Percentiles rank a stretch among this genome's conserved stretches.
Evolutionary conservation across 306 rosid genomes (phyloP).

Genomic region (Fragaria vesca): DNA sequence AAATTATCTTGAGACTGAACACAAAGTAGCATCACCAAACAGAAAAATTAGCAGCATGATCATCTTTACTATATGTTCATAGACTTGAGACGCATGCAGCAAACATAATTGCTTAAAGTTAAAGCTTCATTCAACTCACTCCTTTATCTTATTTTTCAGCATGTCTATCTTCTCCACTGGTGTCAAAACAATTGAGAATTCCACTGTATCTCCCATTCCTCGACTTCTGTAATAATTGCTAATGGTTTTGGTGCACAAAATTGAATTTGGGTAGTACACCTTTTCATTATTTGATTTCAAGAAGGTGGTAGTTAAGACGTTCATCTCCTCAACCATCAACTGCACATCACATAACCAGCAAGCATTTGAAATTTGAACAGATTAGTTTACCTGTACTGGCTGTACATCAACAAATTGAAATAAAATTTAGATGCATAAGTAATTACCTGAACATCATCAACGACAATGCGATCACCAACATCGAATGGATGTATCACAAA

Average conservation of each 20-base stretch:
- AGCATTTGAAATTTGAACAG: slow-evolving; percentile 7
- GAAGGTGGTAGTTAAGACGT: slow-evolving; percentile 79
- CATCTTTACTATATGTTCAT: not conserved
- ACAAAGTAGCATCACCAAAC: not conserved
- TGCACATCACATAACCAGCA: slow-evolving; percentile 24
- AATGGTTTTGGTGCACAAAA: slow-evolving; percentile 72
- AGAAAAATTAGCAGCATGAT: no score
- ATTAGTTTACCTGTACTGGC: no score
- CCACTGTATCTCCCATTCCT: slow-evolving; percentile 62
- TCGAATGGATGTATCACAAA: slow-evolving; percentile 95
- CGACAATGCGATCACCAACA: slow-evolving; percentile 81
- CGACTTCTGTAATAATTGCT: slow-evolving; percentile 86
- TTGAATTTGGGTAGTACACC: slow-evolving; percentile 77
- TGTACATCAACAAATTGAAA: not conserved
- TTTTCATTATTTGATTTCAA: slow-evolving; percentile 76
- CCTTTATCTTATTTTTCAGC: slow-evolving; percentile 51
- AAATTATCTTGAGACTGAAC: not conserved
- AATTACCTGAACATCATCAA: slow-evolving; percentile 78
- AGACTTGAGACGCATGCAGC: no score
- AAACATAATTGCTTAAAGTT: not conserved
- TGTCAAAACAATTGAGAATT: slow-evolving; percentile 71
- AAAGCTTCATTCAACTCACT: slow-evolving; percentile 38
- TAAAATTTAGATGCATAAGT: slow-evolving; percentile 4
- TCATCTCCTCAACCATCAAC: slow-evolving; percentile 95
- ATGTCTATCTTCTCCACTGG: slow-evolving; percentile 65